Evolutionary conservation across 75 land plant species (phyloP).

Genomic region (Sequoia sempervirens): DNA sequence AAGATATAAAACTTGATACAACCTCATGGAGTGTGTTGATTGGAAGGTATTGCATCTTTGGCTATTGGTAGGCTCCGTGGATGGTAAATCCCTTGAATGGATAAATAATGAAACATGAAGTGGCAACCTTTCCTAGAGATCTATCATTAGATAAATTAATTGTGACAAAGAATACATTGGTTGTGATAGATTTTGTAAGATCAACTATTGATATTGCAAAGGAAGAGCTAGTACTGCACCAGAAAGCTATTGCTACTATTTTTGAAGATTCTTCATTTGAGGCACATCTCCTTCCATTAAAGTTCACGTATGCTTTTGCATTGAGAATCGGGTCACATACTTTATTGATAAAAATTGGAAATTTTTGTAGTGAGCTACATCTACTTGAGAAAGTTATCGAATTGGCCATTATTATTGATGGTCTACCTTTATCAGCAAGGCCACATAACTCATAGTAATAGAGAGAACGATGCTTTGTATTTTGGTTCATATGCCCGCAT

Average conservation of each 20-base stretch:
- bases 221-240: constrained; percentile 30
- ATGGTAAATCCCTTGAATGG: constrained; percentile 62
- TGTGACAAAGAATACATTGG: constrained; percentile 35
- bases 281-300: constrained; percentile 38
- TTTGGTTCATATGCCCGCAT: no score
- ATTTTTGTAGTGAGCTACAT: constrained; percentile 29
- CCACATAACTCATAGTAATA: no score
- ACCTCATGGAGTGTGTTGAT: no score
- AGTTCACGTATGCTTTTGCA: constrained; percentile 45
- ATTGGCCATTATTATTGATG: constrained; percentile 50
- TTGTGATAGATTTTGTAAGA: constrained; percentile 51
- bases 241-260: constrained; percentile 40
- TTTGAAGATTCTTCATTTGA: constrained; percentile 31
- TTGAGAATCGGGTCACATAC: constrained; percentile 28
- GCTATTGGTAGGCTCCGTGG: no score
- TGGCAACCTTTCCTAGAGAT: constrained; percentile 27
- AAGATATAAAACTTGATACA: no score
- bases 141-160: constrained; percentile 42
- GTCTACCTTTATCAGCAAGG: constrained; percentile 51
- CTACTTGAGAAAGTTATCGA: constrained; percentile 36
- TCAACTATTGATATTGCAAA: constrained; percentile 32
- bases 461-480: no score
- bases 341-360: constrained; percentile 41
- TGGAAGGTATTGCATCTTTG: no score
- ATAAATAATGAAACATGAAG: constrained; percentile 39